These are phyloP conservation scores for Solidago caesia DNA, from an alignment of 129 eudicot genomes.

Conservation along the genomic window DNA sequence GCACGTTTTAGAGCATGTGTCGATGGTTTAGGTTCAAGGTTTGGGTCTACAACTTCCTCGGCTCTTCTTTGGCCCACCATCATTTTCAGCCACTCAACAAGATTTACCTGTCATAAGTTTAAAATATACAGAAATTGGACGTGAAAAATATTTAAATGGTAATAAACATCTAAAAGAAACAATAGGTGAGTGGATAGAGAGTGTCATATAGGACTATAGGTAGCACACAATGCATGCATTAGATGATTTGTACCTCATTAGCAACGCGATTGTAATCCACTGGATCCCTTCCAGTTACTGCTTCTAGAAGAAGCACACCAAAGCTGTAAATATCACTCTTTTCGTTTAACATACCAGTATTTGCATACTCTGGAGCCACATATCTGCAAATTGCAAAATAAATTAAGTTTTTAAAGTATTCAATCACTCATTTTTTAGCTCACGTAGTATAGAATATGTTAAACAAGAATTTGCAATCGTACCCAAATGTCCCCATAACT, in stretches of 20 bases:
- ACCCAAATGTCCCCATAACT: conserved; percentile 99
- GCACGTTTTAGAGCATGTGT: conserved; percentile 86
- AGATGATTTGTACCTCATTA: conserved; percentile 54
- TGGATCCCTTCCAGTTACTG: conserved; percentile 95
- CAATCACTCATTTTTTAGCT: neutral
- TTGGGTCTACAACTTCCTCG: conserved; percentile 91
- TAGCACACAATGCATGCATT: neutral
- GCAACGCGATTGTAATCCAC: conserved; percentile 91
- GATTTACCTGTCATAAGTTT: conserved; percentile 63
- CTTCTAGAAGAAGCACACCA: conserved; percentile 81
- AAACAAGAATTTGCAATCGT: conserved; percentile 19
- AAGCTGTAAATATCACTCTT: conserved; percentile 95
- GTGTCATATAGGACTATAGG: neutral
- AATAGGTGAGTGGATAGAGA: neutral
- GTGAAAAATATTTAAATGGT: neutral
- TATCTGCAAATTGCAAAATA: conserved; percentile 46
- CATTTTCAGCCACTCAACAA: conserved; percentile 96
- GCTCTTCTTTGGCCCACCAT: conserved; percentile 93
- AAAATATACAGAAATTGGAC: neutral
- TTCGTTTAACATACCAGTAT: conserved; percentile 86
- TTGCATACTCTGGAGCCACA: conserved; percentile 98
- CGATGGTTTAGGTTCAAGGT: conserved; percentile 68
- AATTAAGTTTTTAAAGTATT: neutral
- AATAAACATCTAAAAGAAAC: neutral
- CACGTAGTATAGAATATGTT: neutral